These are phyloP conservation scores for Oryza glumipatula DNA, from an alignment of 176 grass and related monocot species.

Conservation along the genomic window DNA sequence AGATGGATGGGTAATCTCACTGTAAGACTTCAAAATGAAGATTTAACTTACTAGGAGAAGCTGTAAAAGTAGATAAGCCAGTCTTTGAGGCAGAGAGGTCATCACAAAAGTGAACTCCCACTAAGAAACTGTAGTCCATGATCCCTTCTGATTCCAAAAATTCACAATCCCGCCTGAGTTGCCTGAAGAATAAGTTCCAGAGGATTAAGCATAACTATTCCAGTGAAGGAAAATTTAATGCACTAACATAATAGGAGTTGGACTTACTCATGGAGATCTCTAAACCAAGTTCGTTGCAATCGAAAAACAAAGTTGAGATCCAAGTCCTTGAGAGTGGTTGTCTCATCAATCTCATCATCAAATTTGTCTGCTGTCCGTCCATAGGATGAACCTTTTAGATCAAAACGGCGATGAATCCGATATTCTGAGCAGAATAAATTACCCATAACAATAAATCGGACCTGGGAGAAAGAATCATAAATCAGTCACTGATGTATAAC, in stretches of 20 bases:
- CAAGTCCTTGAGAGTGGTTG: constrained; percentile 94
- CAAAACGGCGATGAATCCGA: constrained; percentile 90
- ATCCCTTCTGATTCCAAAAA: constrained; percentile 89
- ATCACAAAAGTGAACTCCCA: constrained; percentile 90
- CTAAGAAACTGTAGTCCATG: constrained; percentile 97
- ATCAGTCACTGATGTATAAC: neutral
- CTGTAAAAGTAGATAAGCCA: constrained; percentile 51
- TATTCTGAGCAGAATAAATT: constrained; percentile 97
- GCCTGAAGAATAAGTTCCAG: constrained; percentile 47
- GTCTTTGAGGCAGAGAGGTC: constrained; percentile 66
- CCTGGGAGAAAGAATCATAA: constrained; percentile 53
- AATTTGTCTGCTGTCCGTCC: constrained; percentile 86
- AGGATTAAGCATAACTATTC: constrained; percentile 11
- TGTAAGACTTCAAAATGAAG: constrained; percentile 7
- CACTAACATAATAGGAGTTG: constrained; percentile 4
- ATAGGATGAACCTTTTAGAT: constrained; percentile 96
- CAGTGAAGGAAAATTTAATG: neutral
- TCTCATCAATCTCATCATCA: constrained; percentile 94
- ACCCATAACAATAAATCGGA: constrained; percentile 95
- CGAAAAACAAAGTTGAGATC: constrained; percentile 95
- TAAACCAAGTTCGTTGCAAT: constrained; percentile 73
- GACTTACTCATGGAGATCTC: constrained; percentile 83
- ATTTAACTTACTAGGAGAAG: constrained; percentile 81
- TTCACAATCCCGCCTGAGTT: constrained; percentile 79
- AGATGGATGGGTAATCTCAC: neutral